A percentile compares a stretch with the other conserved stretches of the same genome.
These are phyloP conservation scores for Chenopodium album DNA, from an alignment of 148 eudicot species.

Conservation along the genomic window DNA sequence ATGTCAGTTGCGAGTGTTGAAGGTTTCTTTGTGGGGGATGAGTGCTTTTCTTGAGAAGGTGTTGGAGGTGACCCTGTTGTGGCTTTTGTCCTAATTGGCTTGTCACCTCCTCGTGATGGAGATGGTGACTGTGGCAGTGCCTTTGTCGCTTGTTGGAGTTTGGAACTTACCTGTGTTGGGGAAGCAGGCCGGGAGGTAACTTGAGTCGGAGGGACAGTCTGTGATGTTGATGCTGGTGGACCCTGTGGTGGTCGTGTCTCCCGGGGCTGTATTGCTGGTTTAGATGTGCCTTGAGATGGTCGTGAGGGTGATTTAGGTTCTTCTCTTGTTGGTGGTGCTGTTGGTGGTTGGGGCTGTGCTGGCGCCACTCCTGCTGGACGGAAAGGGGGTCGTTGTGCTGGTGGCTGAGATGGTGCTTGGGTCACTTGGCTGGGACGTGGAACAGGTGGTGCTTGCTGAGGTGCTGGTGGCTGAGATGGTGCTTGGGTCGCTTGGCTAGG, in stretches of 20 bases:
- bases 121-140: conserved; percentile 25
- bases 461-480: conserved; percentile 19
- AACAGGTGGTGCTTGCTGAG: conserved; percentile 19
- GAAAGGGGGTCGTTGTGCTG: conserved; percentile 34
- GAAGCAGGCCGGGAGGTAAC: conserved; percentile 14
- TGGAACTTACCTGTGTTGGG: conserved; percentile 24
- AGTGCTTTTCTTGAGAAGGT: conserved; percentile 9
- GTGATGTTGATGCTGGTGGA: conserved; percentile 25
- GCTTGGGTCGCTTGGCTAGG: conserved; percentile 14
- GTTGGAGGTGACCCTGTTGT: conserved; percentile 17
- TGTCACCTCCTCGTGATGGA: conserved; percentile 19
- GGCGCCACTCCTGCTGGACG: conserved; percentile 40
- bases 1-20: conserved; percentile 15
- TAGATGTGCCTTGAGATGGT: conserved; percentile 9
- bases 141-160: conserved; percentile 1
- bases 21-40: conserved; percentile 25
- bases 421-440: conserved; percentile 8
- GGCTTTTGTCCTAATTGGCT: conserved; percentile 15
- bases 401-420: conserved; percentile 21
- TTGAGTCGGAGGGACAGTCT: conserved; percentile 18
- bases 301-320: conserved; percentile 23
- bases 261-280: conserved; percentile 13
- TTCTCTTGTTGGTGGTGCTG: conserved; percentile 22
- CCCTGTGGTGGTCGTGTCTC: conserved; percentile 6
- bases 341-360: conserved; percentile 19